Conservation (phyloP, 148 eudicot genomes). For the Polygonum aviculare region DNA sequence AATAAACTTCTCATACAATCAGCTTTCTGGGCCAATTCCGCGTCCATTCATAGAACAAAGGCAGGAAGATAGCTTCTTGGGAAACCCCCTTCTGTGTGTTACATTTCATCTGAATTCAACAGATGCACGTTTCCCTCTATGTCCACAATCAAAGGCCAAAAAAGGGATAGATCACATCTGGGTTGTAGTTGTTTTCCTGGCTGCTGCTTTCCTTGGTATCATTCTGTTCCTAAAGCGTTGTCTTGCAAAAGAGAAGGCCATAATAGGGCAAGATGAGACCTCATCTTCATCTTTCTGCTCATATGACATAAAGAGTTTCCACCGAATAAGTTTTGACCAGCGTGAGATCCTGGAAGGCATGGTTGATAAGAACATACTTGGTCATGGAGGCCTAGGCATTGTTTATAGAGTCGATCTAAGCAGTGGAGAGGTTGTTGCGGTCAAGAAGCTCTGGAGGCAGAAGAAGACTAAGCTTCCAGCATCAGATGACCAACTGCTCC, state of each 20-base stretch:
- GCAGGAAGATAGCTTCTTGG: constrained; percentile 55
- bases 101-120: constrained; percentile 36
- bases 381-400: constrained; percentile 87
- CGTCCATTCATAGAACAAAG: constrained; percentile 48
- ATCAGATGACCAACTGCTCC: constrained; percentile 38
- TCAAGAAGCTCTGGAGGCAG: constrained; percentile 75
- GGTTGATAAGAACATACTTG: constrained; percentile 79
- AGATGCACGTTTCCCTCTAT: constrained; percentile 39
- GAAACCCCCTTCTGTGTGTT: constrained; percentile 66
- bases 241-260: constrained; percentile 37
- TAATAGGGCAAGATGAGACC: constrained; percentile 45
- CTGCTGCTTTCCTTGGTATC: constrained; percentile 41
- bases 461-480: constrained; percentile 42
- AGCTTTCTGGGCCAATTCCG: constrained; percentile 74
- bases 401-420: constrained; percentile 70
- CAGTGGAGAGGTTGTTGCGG: constrained; percentile 71
- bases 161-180: constrained; percentile 48
- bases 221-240: constrained; percentile 49
- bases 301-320: constrained; percentile 78
- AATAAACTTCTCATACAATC: constrained; percentile 63
- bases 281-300: constrained; percentile 63
- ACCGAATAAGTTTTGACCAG: constrained; percentile 62
- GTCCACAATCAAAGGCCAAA: constrained; percentile 27
- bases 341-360: constrained; percentile 62
- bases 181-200: constrained; percentile 51